A percentile compares a stretch with the other conserved stretches of the same genome.
These are phyloP conservation scores for Sclerotinia spermophila DNA, from an alignment of 2,329 filamentous ascomycete genomes.

Conservation along the genomic window DNA sequence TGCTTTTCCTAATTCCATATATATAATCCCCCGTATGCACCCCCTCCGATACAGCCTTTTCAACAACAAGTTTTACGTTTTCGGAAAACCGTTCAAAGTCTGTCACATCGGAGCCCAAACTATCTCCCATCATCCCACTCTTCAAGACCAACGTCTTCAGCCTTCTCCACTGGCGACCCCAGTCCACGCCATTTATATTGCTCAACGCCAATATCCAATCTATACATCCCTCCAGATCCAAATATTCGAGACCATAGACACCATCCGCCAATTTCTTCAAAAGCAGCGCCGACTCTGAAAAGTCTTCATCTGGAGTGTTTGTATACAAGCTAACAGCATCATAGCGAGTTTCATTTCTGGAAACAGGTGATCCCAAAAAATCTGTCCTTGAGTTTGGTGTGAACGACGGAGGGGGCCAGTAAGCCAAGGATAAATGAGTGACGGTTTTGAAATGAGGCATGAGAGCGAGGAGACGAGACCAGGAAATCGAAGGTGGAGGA, in stretches of 20 bases:
- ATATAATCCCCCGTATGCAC: neutral
- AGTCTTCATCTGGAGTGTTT: constrained; percentile 55
- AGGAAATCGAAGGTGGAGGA: constrained; percentile 44
- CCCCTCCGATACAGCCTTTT: neutral
- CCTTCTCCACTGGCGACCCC: constrained; percentile 30
- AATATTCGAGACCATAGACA: constrained; percentile 56
- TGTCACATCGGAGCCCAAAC: neutral
- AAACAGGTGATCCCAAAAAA: constrained; percentile 44
- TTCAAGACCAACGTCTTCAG: constrained; percentile 18
- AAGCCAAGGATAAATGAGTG: constrained; percentile 59
- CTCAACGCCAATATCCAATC: constrained; percentile 44
- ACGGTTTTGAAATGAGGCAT: constrained; percentile 50
- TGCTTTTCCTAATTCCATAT: neutral
- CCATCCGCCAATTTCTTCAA: constrained; percentile 51
- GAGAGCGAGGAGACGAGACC: constrained; percentile 56
- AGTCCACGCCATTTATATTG: constrained; percentile 27
- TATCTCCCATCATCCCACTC: constrained; percentile 8
- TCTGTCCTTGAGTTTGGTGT: constrained; percentile 51
- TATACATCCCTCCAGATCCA: constrained; percentile 58
- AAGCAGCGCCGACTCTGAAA: constrained; percentile 55
- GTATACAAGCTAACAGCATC: constrained; percentile 56
- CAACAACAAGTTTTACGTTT: neutral
- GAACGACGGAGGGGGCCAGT: constrained; percentile 59
- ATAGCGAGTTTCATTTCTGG: constrained; percentile 45
- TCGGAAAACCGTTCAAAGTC: neutral